Evolutionary conservation across 768 basidiomycete genomes (phyloP).

Genomic region (Antrodiella citrinella): DNA sequence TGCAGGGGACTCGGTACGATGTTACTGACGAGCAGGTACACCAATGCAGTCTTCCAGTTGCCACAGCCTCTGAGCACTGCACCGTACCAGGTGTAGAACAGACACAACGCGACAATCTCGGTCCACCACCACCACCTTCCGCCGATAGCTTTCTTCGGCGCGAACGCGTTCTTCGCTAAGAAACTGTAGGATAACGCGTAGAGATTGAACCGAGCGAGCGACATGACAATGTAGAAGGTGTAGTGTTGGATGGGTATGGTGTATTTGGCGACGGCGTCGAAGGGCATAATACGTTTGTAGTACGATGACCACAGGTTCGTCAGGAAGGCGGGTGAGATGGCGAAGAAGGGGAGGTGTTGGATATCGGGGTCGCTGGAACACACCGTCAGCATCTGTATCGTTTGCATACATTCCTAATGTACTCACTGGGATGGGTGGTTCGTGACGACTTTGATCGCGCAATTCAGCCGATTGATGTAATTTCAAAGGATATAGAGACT

Average conservation of each 20-base stretch:
- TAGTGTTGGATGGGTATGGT: conserved; percentile 81
- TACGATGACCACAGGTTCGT: conserved; percentile 87
- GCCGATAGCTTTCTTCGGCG: conserved; percentile 55
- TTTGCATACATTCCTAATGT: too few relatives aligned
- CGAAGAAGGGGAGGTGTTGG: conserved; percentile 88
- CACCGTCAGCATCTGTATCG: conserved; percentile 8
- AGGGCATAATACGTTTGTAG: conserved; percentile 79
- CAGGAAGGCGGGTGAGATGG: conserved; percentile 84
- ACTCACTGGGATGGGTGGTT: conserved; percentile 93
- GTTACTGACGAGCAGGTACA: conserved; percentile 80
- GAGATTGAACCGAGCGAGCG: conserved; percentile 90
- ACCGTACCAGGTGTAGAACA: conserved; percentile 89
- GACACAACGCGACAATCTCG: conserved; percentile 67
- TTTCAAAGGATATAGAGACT: too few relatives aligned
- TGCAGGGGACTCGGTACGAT: conserved; percentile 85
- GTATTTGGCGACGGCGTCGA: conserved; percentile 60
- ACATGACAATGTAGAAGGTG: conserved; percentile 86
- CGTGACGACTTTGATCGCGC: conserved; percentile 92
- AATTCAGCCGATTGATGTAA: too few relatives aligned
- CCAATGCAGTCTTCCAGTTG: conserved; percentile 57
- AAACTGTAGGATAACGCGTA: conserved; percentile 81
- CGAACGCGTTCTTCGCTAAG: conserved; percentile 57
- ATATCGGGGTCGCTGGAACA: conserved; percentile 69
- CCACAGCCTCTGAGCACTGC: conserved; percentile 63
- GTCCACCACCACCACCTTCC: conserved; percentile 72